Percentiles rank a stretch among this genome's conserved stretches.
These are phyloP conservation scores for Stenocarpella maydis DNA, from an alignment of 2,329 filamentous ascomycete species.

Conservation along the genomic window DNA sequence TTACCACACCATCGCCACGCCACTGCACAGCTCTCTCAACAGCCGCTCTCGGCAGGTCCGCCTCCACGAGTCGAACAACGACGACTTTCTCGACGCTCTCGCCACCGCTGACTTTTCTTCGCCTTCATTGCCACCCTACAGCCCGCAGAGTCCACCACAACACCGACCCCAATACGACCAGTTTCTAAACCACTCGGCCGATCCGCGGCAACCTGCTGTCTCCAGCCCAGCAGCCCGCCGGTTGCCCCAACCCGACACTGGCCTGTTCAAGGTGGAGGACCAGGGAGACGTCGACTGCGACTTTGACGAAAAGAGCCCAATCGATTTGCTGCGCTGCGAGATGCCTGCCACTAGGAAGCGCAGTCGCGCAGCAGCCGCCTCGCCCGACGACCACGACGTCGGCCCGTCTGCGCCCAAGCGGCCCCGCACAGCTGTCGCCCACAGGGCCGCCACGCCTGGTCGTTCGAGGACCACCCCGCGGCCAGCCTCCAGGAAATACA, in stretches of 20 bases:
- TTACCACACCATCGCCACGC: background rate
- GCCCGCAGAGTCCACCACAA: constrained; percentile 27
- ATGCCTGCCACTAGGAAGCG: constrained; percentile 36
- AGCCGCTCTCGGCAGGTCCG: background rate
- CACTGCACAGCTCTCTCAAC: background rate
- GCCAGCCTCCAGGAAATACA: background rate
- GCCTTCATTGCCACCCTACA: constrained; percentile 42
- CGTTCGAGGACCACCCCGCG: constrained; percentile 8
- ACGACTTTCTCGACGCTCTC: constrained; percentile 39
- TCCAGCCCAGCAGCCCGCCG: background rate
- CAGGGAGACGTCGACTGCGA: constrained; percentile 7
- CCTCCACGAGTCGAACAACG: constrained; percentile 30
- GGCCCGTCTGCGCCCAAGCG: constrained; percentile 31
- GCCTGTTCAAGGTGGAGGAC: background rate
- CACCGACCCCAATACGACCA: background rate
- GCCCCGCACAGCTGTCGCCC: constrained; percentile 8
- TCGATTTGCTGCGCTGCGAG: constrained; percentile 1
- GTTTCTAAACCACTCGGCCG: background rate
- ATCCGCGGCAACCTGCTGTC: background rate
- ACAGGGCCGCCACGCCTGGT: constrained; percentile 6
- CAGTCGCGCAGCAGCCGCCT: constrained; percentile 26
- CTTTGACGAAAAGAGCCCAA: constrained; percentile 4
- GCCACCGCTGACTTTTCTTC: constrained; percentile 42
- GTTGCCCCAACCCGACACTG: background rate
- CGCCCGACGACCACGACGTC: constrained; percentile 20